Base-by-base conservation (phyloP, 2,329 filamentous ascomycete species). In the Beauveria caledonica region DNA sequence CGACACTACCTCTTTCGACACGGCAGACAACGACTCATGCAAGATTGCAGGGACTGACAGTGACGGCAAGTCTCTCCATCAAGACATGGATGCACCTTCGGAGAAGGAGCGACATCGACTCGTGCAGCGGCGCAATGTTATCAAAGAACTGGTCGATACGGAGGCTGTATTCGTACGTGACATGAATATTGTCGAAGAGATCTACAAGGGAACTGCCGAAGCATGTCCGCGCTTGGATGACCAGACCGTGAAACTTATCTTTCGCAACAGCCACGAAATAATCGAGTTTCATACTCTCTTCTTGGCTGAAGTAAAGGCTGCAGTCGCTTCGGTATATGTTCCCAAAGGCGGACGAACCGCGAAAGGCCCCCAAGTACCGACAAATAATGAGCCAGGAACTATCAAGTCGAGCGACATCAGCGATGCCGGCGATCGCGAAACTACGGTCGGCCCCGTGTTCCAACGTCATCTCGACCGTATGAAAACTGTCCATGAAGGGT, bases 141-240 rank as follows among this genome's bases (percentile, higher is more conserved):
- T 97, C 68, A 92, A 93, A 69, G 94, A 99, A 73, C 78, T 99
- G 42, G 83, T 97, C 50, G 92, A 97, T 68, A 99, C 94, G 0
- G 94, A 99, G 71, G 86, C 91, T 52, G 86, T 88, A 6, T 97
- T 96, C 73, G 86, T 95, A 60, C 86, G 91, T 64, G 94, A 99
- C 71, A 93, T 99, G 90, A 96, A 92, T 71, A 93, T 99, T 58
- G 88, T 96, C 2, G 91, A 96, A 69, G 92, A 97, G 69, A 97
- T 99, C 59, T 99, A 97, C 79, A 96, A 95, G 73, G 92, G 90
- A 48, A 97, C 94, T 0, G 90, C 91, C 1, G 86, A 89, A 66
- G 88, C 89, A 11, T 92, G 89, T 60, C 85, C 90, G 9, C 85
- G 91, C 64, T 82, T 97, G 29, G 90, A 89, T 48, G 78, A 84